Conservation (phyloP, 208 protist genomes). For the Acanthamoeba royreba region DNA sequence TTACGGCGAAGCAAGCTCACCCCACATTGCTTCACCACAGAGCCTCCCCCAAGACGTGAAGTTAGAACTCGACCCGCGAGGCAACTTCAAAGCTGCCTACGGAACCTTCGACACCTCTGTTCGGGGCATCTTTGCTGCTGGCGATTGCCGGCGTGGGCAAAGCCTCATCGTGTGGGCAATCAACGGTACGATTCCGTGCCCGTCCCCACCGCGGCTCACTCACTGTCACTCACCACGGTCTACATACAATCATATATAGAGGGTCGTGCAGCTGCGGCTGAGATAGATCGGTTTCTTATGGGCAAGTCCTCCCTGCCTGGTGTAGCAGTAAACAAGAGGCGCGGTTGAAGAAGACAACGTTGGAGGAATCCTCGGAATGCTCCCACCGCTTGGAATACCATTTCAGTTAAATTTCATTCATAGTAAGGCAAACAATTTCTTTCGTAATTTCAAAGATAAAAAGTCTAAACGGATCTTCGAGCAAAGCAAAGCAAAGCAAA, state of each 20-base stretch:
- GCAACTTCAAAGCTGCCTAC: conserved; percentile 65
- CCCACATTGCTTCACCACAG: too few species aligned
- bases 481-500: too few species aligned
- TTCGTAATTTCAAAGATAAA: too few species aligned
- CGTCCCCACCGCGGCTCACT: too few species aligned
- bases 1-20: too few species aligned
- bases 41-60: neutral
- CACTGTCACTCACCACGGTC: neutral
- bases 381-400: too few species aligned
- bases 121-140: conserved; percentile 68
- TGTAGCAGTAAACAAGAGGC: neutral
- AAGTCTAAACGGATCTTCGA: too few species aligned
- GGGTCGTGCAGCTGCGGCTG: neutral
- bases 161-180: conserved; percentile 88
- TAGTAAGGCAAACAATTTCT: too few species aligned
- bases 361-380: too few species aligned
- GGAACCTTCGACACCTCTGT: conserved; percentile 64
- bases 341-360: too few species aligned
- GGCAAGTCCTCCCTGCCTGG: neutral
- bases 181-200: conserved; percentile 48
- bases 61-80: conserved; percentile 55
- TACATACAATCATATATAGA: too few species aligned
- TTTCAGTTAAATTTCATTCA: too few species aligned
- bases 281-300: conserved; percentile 1
- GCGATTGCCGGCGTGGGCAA: conserved; percentile 82